Base-by-base conservation (phyloP, 2,329 filamentous ascomycete species). In the Chaetomium globosum region DNA sequence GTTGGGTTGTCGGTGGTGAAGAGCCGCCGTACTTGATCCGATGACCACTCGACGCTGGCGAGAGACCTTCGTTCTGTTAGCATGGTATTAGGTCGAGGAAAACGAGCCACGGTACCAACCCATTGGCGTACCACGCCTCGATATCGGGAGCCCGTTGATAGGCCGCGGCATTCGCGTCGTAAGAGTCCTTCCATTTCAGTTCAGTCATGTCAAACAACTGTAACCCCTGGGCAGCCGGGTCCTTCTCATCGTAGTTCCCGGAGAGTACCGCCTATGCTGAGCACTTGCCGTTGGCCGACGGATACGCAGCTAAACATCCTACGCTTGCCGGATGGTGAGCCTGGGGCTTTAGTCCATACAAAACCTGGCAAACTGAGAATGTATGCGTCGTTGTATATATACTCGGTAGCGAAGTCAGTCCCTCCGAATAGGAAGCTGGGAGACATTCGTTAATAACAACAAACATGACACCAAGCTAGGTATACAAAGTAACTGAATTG, bases 301-400 rank as follows among this genome's bases (percentile, higher is more conserved):
- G 61, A 16, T 6, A 69, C 67, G n/a, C 69, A 70, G 9, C 49
- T 43, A 2, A 61, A 54, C 2, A 57, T 30, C 3, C 31, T 21
- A 9, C 66, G 54, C 1, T 7, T 13, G 10, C 68, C 68, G 1
- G 33, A 51, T 2, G 65, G 62, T 4, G 64, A 49, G 8, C 53
- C 56, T 1, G 64, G 52, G 3, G 62, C 26, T 30, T 64, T 66
- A 0, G 61, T 65, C 68, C 68, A 70, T 1, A 70, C 67, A 30
- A 70, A 70, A 12, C 67, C 68, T 0, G 68, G 68, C 23, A 69
- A 51, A 19, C 67, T 69, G n/a, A 70, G 60, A 21, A 70, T 31
- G 55, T 68, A 70, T 3, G 64, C 60, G 21, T 70, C 26, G 19
- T 12, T 8, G 8, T 48, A 48, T 23, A 21, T 3, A n/a, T 21